Conservation (phyloP, 768 basidiomycete genomes). For the Porpolomopsis calyptriformis region DNA sequence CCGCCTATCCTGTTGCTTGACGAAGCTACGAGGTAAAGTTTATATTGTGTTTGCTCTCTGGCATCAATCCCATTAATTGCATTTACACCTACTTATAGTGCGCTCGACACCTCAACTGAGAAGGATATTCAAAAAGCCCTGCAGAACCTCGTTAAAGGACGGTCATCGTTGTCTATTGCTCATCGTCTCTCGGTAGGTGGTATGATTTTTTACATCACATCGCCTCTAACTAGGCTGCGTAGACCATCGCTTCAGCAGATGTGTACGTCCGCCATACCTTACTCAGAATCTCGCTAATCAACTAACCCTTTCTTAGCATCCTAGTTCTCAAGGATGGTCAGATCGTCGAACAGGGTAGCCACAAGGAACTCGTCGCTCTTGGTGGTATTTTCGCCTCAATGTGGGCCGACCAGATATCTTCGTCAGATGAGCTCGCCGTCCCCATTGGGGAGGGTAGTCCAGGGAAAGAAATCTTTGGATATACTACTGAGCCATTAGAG, state of each 20-base stretch:
- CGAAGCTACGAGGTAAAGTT: slow-evolving; percentile 55
- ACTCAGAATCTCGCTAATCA: slow-evolving; percentile 7
- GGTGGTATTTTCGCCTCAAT: slow-evolving; percentile 71
- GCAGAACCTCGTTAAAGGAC: slow-evolving; percentile 64
- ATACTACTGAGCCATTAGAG: slow-evolving; percentile 29
- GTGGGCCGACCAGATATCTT: slow-evolving; percentile 80
- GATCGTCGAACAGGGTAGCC: slow-evolving; percentile 73
- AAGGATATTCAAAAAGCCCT: slow-evolving; percentile 83
- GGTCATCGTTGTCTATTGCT: slow-evolving; percentile 69
- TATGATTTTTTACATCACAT: slow-evolving; percentile 4
- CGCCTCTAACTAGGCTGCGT: slow-evolving; percentile 11
- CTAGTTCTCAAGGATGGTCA: slow-evolving; percentile 85
- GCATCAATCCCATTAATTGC: slow-evolving; percentile 1
- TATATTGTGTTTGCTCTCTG: neutral
- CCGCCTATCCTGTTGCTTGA: slow-evolving; percentile 73
- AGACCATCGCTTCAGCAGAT: slow-evolving; percentile 52
- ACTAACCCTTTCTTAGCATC: slow-evolving; percentile 40
- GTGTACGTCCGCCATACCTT: slow-evolving; percentile 31
- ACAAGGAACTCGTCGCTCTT: slow-evolving; percentile 62
- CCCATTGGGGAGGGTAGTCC: slow-evolving; percentile 24
- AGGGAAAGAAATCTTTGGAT: slow-evolving; percentile 35
- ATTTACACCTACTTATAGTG: slow-evolving; percentile 37
- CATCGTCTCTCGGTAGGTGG: slow-evolving; percentile 64
- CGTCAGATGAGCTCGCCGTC: slow-evolving; percentile 42
- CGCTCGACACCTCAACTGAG: slow-evolving; percentile 84